These are phyloP conservation scores for Podila minutissima DNA, from an alignment of 192 early-diverging fungal genomes.

Conservation along the genomic window DNA sequence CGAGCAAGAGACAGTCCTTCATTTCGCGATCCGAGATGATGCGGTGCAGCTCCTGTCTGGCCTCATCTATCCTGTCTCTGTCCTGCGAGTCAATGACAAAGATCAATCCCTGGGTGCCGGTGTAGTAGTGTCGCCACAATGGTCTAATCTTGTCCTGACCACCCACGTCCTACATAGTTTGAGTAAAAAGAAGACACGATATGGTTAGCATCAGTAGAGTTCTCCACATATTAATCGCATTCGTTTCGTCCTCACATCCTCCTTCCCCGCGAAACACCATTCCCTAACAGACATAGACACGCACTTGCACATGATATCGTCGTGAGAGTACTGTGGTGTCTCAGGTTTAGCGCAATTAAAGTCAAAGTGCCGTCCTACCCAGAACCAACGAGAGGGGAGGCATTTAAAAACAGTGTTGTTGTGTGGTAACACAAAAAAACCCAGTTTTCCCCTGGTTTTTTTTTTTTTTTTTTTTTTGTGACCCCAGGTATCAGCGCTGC, in stretches of 20 bases:
- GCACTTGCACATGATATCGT: neutral
- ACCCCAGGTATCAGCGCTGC: too few relatives aligned
- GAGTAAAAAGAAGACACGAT: neutral
- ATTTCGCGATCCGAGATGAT: conserved; percentile 88
- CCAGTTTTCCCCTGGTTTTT: too few relatives aligned
- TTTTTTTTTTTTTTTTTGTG: too few relatives aligned
- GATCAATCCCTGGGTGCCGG: conserved; percentile 85
- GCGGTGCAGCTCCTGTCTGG: conserved; percentile 82
- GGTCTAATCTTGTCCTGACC: conserved; percentile 94
- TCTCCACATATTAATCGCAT: neutral
- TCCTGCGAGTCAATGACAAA: conserved; percentile 92
- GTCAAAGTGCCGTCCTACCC: too few relatives aligned
- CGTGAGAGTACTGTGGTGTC: neutral
- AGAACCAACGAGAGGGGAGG: too few relatives aligned
- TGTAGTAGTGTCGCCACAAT: conserved; percentile 88
- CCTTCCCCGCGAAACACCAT: neutral
- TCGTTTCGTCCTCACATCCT: neutral
- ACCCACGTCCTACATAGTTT: conserved; percentile 75
- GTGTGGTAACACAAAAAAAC: too few relatives aligned
- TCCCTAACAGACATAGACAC: neutral
- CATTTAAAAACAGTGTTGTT: too few relatives aligned
- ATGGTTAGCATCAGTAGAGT: too few relatives aligned
- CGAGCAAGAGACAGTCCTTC: conserved; percentile 82
- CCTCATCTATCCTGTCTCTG: conserved; percentile 88
- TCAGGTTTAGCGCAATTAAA: conserved; percentile 1